Conservation (phyloP, 257 asterid genomes). For the Petrea volubilis region DNA sequence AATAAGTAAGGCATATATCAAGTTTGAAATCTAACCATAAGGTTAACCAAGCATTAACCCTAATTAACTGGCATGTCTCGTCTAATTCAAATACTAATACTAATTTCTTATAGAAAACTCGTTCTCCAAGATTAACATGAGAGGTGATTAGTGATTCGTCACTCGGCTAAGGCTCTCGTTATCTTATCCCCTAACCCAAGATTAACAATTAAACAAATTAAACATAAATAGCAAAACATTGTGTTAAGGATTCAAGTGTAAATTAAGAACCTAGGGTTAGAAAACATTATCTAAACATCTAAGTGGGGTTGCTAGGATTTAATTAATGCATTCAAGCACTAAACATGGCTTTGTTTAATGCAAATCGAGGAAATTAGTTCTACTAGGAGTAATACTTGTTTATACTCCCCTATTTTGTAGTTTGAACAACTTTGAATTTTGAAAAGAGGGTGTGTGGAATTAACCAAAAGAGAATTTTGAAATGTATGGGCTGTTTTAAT, state of each 20-base stretch:
- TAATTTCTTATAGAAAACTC: constrained; percentile 7
- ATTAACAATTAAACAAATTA: not conserved
- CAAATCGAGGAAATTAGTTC: constrained; percentile 32
- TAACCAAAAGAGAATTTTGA: constrained; percentile 16
- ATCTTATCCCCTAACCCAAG: constrained; percentile 16
- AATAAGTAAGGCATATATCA: no score
- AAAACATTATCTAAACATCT: constrained; percentile 25
- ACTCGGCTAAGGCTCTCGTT: constrained; percentile 34
- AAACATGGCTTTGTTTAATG: constrained; percentile 24
- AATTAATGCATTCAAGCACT: constrained; percentile 27
- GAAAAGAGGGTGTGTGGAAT: constrained; percentile 32
- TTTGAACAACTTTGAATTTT: constrained; percentile 43
- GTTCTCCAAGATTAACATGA: constrained; percentile 28
- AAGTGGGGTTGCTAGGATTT: constrained; percentile 25
- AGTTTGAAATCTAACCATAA: no score
- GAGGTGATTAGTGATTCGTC: constrained; percentile 17
- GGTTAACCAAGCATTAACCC: no score
- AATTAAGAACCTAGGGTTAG: constrained; percentile 13
- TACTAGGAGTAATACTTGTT: not conserved
- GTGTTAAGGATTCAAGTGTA: not conserved
- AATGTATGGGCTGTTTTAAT: constrained; percentile 20
- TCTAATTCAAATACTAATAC: constrained; percentile 22
- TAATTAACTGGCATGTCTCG: no score
- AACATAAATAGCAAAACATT: not conserved
- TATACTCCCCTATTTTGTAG: not conserved